Evolutionary conservation across 108 stramenopile genomes (phyloP), one percentile per base, ranked within the genome.

Genomic region (Cyclostephanos invisitatus): DNA sequence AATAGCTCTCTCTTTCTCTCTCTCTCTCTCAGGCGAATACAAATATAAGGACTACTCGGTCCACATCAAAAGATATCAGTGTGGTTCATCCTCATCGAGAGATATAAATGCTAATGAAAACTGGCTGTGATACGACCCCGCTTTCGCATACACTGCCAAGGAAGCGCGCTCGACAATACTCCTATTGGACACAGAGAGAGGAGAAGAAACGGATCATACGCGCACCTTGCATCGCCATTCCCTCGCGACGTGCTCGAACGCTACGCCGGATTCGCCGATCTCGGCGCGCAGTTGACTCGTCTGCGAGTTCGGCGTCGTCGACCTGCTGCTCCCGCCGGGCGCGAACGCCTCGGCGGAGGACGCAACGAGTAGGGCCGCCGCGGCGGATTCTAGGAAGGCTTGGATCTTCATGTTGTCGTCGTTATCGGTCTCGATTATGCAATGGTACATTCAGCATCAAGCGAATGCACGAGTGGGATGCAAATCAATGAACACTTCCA

Each of bases 211-310:
- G n/a, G 29, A 53, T 75, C 73, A 7, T 14, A 36, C 27, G n/a
- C 78, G 62, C 85, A 85, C 89, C 67, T 94, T 89, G 83, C 90
- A 94, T 25, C 90, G 79, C 90, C 90, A 94, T 74, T 91, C 90
- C 20, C 90, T 79, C 11, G 87, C 87, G 18, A 94, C 78, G 15
- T 85, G 81, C 64, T 89, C 88, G 49, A 91, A 91, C 32, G 89
- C 83, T 1, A 93, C 85, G 5, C 91, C 91, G 32, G 54, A 65
- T 1, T 69, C 68, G 2, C 75, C 75, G 61, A 77, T 77, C 32
- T 77, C 75, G 7, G 75, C 75, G 12, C 68, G 75, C 11, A 77
- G 68, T 40, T 59, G 59, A 24, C 63, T 63, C 28, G 55, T 53
- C 3, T 15, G 21, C 27, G 58, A 0, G 14, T 32, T 28, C 32